A percentile compares a stretch with the other conserved stretches of the same genome.
Conservation (phyloP, 23 red algal species). For the Cyanidiococcus yangmingshanensis region DNA sequence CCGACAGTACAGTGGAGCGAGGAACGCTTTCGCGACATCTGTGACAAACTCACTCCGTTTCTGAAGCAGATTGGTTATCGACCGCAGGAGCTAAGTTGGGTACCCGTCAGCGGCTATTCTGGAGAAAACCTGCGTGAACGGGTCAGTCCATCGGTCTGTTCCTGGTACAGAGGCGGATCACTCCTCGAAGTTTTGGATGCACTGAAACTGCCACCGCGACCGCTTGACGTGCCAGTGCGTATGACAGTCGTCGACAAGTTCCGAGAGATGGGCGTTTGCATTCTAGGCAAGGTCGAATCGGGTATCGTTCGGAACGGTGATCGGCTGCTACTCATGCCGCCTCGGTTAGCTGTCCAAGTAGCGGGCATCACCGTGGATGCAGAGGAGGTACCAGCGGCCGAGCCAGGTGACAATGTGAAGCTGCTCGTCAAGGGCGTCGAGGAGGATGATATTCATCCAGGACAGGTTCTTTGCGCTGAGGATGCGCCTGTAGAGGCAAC, state of each 20-base stretch:
- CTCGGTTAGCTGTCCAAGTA: conserved; percentile 50
- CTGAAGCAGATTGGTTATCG: conserved; percentile 82
- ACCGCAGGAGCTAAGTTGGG: conserved; percentile 62
- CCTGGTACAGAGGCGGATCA: conserved; percentile 71
- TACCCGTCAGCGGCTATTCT: conserved; percentile 75
- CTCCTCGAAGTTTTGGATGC: conserved; percentile 64
- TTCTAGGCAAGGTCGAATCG: conserved; percentile 85
- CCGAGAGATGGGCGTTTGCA: conserved; percentile 92
- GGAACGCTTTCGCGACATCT: conserved; percentile 61
- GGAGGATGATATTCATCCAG: conserved; percentile 83
- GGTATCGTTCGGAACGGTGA: conserved; percentile 73
- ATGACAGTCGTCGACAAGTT: conserved; percentile 82
- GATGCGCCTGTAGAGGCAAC: conserved; percentile 48
- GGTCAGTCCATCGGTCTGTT: conserved; percentile 25
- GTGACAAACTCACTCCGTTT: conserved; percentile 70
- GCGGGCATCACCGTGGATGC: conserved; percentile 64
- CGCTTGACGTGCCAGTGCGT: conserved; percentile 47
- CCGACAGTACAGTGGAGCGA: conserved; percentile 74
- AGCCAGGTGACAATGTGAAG: conserved; percentile 83
- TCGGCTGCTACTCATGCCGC: conserved; percentile 80
- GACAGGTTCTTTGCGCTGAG: conserved; percentile 67
- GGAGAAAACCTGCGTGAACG: conserved; percentile 66
- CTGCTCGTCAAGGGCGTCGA: conserved; percentile 83
- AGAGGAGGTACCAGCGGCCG: conserved; percentile 48
- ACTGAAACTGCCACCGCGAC: conserved; percentile 64